phyloP scores from a whole-genome alignment of 805 yeast genomes.

The Pichia occidentalis region DNA sequence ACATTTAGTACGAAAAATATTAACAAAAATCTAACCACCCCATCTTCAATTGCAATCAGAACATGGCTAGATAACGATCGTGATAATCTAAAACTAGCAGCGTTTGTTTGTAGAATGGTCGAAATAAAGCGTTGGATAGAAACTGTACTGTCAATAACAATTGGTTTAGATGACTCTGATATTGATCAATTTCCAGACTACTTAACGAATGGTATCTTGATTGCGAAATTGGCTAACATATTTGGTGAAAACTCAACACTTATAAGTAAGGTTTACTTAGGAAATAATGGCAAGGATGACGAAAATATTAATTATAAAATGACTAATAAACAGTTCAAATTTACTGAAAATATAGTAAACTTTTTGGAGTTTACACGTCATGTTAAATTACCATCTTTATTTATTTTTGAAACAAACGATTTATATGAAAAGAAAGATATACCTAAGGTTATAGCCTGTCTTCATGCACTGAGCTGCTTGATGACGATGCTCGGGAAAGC shows the following conservation, averaged over 20 bases:
- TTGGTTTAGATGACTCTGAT: constrained; percentile 30
- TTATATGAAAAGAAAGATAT: constrained; percentile 85
- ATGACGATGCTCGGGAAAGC: constrained; percentile 52
- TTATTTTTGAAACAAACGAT: constrained; percentile 87
- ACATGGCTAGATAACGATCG: constrained; percentile 28
- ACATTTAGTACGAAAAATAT: constrained; percentile 10
- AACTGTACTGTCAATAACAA: constrained; percentile 21
- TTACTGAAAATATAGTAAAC: constrained; percentile 85
- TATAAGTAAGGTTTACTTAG: too few relatives aligned
- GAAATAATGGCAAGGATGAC: constrained; percentile 17
- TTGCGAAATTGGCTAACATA: constrained; percentile 83
- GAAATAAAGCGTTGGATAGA: constrained; percentile 49
- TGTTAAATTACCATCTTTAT: constrained; percentile 77
- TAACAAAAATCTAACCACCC: constrained; percentile 5
- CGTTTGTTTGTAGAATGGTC: constrained; percentile 46
- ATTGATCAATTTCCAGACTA: constrained; percentile 51
- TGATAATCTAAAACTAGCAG: constrained; percentile 30
- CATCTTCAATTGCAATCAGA: constrained; percentile 10
- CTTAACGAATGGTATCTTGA: constrained; percentile 74
- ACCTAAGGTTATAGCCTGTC: constrained; percentile 89
- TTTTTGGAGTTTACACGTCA: constrained; percentile 67
- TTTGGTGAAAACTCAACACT: too few relatives aligned
- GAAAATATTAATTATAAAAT: constrained; percentile 25
- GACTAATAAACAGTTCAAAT: constrained; percentile 63
- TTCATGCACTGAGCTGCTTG: constrained; percentile 80